Conservation (phyloP, 2,329 filamentous ascomycete species). For the Verticillium nonalfalfae region DNA sequence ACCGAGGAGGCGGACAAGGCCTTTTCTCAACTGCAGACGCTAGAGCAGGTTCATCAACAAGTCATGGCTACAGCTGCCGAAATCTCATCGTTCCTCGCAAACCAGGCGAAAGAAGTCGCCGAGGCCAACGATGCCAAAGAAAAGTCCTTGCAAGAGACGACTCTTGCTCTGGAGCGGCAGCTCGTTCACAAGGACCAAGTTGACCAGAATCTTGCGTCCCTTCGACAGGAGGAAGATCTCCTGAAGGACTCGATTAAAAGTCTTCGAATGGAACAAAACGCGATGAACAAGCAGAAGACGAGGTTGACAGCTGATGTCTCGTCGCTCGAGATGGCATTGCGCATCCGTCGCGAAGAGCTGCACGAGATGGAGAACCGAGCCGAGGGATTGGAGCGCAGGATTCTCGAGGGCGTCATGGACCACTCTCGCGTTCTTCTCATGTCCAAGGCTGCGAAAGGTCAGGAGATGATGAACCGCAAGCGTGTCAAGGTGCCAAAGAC, state of each 20-base stretch:
- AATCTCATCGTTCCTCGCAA: slow-evolving; percentile 73
- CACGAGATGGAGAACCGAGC: slow-evolving; percentile 85
- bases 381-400: slow-evolving; percentile 82
- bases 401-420: slow-evolving; percentile 92
- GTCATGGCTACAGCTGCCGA: slow-evolving; percentile 80
- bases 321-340: slow-evolving; percentile 82
- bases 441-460: slow-evolving; percentile 51
- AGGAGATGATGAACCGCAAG: slow-evolving; percentile 54
- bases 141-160: slow-evolving; percentile 73
- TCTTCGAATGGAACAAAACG: slow-evolving; percentile 65
- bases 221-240: slow-evolving; percentile 46
- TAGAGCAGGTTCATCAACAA: slow-evolving; percentile 85
- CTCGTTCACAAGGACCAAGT: slow-evolving; percentile 59
- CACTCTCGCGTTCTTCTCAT: slow-evolving; percentile 89
- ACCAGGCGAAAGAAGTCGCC: slow-evolving; percentile 67
- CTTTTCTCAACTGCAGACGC: slow-evolving; percentile 68
- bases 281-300: slow-evolving; percentile 70
- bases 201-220: slow-evolving; percentile 44
- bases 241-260: slow-evolving; percentile 49
- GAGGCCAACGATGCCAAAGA: slow-evolving; percentile 76
- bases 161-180: slow-evolving; percentile 72
- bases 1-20: slow-evolving; percentile 62
- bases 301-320: slow-evolving; percentile 80
- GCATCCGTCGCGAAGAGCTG: slow-evolving; percentile 84
- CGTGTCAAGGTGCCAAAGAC: slow-evolving; percentile 40